These are phyloP conservation scores for Schizochytrium sp. DNA, from an alignment of 108 stramenopile species.

Conservation along the genomic window DNA sequence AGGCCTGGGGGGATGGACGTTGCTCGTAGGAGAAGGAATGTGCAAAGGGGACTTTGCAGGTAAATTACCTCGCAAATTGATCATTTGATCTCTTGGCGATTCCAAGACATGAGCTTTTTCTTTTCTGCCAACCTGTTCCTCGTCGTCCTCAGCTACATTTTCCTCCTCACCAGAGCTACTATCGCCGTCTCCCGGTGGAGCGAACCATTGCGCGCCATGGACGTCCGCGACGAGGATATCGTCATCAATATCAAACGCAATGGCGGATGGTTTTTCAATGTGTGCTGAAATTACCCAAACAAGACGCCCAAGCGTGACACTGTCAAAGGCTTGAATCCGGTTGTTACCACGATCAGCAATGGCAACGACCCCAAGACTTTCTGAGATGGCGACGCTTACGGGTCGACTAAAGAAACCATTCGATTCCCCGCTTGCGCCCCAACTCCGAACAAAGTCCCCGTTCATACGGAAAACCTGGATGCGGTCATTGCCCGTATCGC, in stretches of 20 bases:
- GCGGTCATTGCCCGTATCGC: not conserved
- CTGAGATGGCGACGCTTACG: not conserved
- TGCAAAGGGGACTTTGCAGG: too few relatives aligned
- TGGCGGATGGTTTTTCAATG: not conserved
- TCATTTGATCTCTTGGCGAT: too few relatives aligned
- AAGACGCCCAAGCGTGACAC: not conserved
- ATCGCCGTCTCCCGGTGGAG: not conserved
- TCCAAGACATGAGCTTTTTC: too few relatives aligned
- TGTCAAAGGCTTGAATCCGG: not conserved
- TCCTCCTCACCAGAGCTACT: not conserved
- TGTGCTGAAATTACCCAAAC: not conserved
- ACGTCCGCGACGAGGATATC: not conserved
- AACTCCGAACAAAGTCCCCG: not conserved
- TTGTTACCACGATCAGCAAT: not conserved
- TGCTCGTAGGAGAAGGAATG: too few relatives aligned
- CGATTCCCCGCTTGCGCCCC: not conserved
- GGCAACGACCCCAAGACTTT: not conserved
- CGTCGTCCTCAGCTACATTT: not conserved
- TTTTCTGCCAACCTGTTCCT: not conserved
- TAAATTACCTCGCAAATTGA: too few relatives aligned
- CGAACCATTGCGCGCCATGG: not conserved
- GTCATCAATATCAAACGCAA: not conserved
- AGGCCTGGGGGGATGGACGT: too few relatives aligned
- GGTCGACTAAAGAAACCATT: not conserved
- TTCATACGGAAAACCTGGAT: not conserved